Evolutionary conservation across 192 early-diverging fungal species (phyloP), one percentile per base, ranked within the genome.

Genomic region (Coemansia sp.): DNA sequence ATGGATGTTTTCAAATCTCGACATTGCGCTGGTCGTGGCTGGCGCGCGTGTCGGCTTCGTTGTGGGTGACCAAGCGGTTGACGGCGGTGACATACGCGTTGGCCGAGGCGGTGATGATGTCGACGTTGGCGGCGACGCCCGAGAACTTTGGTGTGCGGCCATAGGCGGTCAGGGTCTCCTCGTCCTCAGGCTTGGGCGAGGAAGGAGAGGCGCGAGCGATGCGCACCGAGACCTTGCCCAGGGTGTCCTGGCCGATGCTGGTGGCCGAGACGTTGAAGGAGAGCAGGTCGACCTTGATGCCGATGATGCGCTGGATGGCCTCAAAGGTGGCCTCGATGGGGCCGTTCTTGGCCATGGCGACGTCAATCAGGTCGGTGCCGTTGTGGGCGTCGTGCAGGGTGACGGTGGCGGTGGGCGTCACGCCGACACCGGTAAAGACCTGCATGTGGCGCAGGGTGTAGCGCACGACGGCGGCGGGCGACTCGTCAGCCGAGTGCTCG

Each of bases 11-110:
- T 6, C 52, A 73, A 22, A 73, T 73, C 43, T 67, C 59, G 24
- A 73, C 71, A 27, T 46, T 67, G 46, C 71, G 71, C n/a, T 63
- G 54, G 43, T 63, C 30, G 51, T 62, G 63, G 42, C 52, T 50
- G 15, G 71, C 64, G 9, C 71, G 53, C 8, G 32, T 73, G 46
- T 73, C 46, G 11, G 45, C 34, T 13, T 23, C 42, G 57, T 64
- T 35, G 50, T 76, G 66, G 37, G 36, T 45, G 43, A 64, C 50
- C 41, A 76, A 28, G 29, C 72, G 65, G 71, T 96, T 96, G 45
- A 96, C 78, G 13, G 94, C 94, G 56, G 85, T 80, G 34, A 96
- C 42, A 52, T 94, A 96, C 5, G 94, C 94, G 47, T 87, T 91
- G 9, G 94, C 90, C 22, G 83, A 84, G 5, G 92, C 91, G 9